Conservation (phyloP, 805 yeast species). For the Saturnispora besseyi region DNA sequence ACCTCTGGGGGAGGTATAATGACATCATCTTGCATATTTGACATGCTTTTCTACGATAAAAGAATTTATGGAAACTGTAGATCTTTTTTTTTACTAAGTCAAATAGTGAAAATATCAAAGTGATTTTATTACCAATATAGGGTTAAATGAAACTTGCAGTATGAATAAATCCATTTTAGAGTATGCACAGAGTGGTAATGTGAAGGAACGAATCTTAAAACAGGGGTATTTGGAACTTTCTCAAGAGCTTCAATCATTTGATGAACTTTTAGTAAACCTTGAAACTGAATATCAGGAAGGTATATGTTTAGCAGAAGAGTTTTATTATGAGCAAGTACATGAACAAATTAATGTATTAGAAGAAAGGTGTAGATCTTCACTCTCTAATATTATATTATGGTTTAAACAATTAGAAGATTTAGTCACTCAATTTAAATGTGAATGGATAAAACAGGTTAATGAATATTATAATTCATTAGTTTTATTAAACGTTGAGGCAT, state of each 20-base stretch:
- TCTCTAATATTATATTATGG: not conserved
- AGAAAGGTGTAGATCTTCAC: not conserved
- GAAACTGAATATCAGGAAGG: not conserved
- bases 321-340: not conserved
- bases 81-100: not conserved
- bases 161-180: not conserved
- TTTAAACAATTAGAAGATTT: not conserved
- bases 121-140: not conserved
- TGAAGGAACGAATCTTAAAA: not conserved
- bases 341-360: not conserved
- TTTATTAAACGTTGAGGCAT: not conserved
- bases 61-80: not conserved
- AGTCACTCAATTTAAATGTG: not conserved
- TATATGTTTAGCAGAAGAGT: not conserved
- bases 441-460: not conserved
- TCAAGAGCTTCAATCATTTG: not conserved
- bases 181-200: not conserved
- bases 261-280: not conserved
- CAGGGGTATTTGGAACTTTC: not conserved
- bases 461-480: not conserved
- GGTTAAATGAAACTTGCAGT: not conserved
- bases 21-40: conserved; percentile 29
- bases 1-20: conserved; percentile 48
- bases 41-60: not conserved
- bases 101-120: not conserved